Base-by-base conservation (phyloP, 2,329 filamentous ascomycete species). In the Pleoardoris graminearum region DNA sequence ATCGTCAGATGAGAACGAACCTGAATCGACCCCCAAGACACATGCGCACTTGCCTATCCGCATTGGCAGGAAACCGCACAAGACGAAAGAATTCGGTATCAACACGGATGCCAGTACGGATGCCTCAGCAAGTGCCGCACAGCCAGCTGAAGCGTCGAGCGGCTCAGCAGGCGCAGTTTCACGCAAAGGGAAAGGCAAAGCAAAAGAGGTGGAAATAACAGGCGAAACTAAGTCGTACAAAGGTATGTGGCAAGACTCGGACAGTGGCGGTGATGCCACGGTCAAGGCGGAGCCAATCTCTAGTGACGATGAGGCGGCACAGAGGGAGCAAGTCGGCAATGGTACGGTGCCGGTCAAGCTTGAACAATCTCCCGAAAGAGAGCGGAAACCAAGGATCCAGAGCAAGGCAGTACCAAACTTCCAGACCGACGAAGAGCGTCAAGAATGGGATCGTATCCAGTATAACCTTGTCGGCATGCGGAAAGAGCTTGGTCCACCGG, bases 241-340 rank as follows among this genome's bases (percentile, higher is more conserved):
- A 56, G 78, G 74, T 16, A 74, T 76, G 4, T 79, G 76, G 65
- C 74, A 77, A 47, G 75, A 76, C 25, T 67, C 71, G 4, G 75
- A 75, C 38, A 68, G 75, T 21, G 61, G 61, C 27, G 63, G 69
- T 12, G 67, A 70, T 10, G 67, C 75, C 11, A 69, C 65, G 11
- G 76, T 85, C 60, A 85, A 85, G 67, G 59, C 76, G 11, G 83
- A 86, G 60, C 79, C 79, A 7, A 68, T 63, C n/a, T 81, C 80
- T 38, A 78, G 79, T 5, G 77, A 80, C 38, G 69, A 69, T 33
- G 58, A 62, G 27, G 61, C 63, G 43, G 73, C 72, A 12, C 55
- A 67, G 17, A 60, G 69, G 12, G 63, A 66, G 33, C 61, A 64
- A 43, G 47, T 64, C 17, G 63, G 68, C 36, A 60, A 66, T 4